Evolutionary conservation across 1,139 yeast species (phyloP), one percentile per base, ranked within the genome.

Genomic region (Scheffersomyces segobiensis): DNA sequence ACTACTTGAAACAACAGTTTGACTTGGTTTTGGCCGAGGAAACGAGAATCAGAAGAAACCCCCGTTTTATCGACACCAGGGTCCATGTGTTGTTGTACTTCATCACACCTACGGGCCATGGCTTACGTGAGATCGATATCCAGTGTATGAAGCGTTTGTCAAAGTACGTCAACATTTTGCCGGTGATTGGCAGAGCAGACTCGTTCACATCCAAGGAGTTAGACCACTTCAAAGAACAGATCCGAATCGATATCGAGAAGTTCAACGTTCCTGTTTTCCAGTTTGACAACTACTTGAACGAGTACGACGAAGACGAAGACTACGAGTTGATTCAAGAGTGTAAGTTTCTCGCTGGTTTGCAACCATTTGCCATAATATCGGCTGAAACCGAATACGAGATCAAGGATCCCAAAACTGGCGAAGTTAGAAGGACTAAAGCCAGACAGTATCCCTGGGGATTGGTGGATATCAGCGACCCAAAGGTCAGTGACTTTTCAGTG

Each of bases 381-480:
- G 88, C 96, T 2, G 87, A 84, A 68, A 76, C 71, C 14, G 80
- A 80, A 49, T 78, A 73, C 61, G 88, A 85, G 65, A 71, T 79
- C 52, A 71, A 67, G 54, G 93, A 88, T 65, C 73, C 82, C 17
- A 71, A 69, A 32, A 81, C 87, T 22, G 95, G 93, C 12, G 80
- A 82, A 61, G 58, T 72, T n/a, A 71, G 65, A 53, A 71, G 81
- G 53, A 83, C 89, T 52, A 86, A 93, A 62, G 97, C 92, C 7
- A 85, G 99, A 72, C 85, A 87, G 71, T 95, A 93, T 71, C 97
- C 98, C 20, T 95, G 99, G 98, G 98, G 98, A 0, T 74, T 86
- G 57, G 87, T 95, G 54, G 96, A 93, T 70, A 81, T 85, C 54
- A 93, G 91, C 68, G 96, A 95, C 71, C 87, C 96, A 21, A 85